Percentiles rank a stretch among this genome's conserved stretches.
phyloP scores from a whole-genome alignment of 495 filamentous ascomycete genomes.

The Xanthoparmelia taractica region DNA sequence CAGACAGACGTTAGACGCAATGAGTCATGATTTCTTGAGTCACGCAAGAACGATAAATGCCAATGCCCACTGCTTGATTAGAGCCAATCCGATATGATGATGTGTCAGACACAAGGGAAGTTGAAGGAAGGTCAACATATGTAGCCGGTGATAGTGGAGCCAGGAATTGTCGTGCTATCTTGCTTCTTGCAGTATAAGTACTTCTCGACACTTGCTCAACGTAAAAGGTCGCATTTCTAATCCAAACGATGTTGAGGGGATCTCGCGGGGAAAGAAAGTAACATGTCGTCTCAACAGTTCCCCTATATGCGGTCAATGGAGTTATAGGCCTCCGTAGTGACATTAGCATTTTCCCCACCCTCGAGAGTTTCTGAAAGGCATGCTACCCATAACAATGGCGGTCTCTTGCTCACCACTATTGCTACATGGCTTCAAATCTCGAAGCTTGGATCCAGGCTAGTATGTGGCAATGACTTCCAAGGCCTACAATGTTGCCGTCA shows the following conservation, averaged over 20 bases:
- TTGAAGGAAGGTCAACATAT: not conserved
- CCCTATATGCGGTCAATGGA: not conserved
- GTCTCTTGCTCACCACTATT: not conserved
- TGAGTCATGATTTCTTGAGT: not conserved
- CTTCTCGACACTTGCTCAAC: no score
- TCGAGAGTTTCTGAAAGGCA: not conserved
- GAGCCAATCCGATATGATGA: not conserved
- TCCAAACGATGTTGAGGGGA: not conserved
- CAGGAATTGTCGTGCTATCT: not conserved
- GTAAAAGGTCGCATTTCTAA: no score
- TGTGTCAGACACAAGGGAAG: not conserved
- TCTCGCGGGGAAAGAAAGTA: not conserved
- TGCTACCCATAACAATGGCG: not conserved
- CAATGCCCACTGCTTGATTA: not conserved
- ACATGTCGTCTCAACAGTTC: not conserved
- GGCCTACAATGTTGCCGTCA: constrained; percentile 50
- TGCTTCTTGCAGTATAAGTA: no score
- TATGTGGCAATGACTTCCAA: constrained; percentile 38
- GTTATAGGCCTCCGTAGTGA: not conserved
- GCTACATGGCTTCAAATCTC: not conserved
- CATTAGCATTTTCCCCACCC: not conserved
- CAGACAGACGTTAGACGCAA: not conserved
- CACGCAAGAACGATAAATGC: not conserved
- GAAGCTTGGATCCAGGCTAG: not conserved
- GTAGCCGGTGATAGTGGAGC: not conserved